Percentiles rank a stretch among this genome's conserved stretches.
phyloP scores from a whole-genome alignment of 192 early-diverging fungal genomes.

The Lobosporangium transversale region DNA sequence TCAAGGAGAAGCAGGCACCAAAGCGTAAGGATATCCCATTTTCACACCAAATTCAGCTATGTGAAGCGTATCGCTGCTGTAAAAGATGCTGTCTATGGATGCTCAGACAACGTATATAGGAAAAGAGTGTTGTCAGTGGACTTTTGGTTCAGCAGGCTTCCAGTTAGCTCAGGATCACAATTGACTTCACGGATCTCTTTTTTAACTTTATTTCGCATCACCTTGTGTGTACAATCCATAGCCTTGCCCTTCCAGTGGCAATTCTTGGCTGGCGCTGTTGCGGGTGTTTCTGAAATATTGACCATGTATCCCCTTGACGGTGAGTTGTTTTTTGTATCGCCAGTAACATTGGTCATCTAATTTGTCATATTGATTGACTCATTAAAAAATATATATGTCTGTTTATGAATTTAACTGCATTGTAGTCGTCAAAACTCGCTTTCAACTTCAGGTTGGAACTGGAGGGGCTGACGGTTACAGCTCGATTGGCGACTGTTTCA shows the following conservation, averaged over 20 bases:
- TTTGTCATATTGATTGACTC: no score
- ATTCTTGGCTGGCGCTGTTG: conserved; percentile 81
- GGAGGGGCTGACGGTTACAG: conserved; percentile 83
- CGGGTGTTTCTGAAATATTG: conserved; percentile 91
- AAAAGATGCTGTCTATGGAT: no score
- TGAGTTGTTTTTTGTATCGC: conserved; percentile 5
- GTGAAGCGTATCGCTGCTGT: no score
- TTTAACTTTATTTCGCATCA: no score
- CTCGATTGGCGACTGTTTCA: conserved; percentile 90
- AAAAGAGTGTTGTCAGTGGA: no score
- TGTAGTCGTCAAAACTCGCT: conserved; percentile 91
- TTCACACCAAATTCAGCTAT: not conserved
- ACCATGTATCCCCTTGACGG: conserved; percentile 92
- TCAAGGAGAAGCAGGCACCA: conserved; percentile 26
- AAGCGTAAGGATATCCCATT: conserved; percentile 37
- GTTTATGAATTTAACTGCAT: not conserved
- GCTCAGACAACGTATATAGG: no score
- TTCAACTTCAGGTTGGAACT: conserved; percentile 96
- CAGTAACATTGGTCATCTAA: not conserved
- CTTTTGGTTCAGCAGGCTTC: no score
- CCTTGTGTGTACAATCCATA: conserved; percentile 13
- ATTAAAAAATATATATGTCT: no score
- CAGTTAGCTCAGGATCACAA: no score
- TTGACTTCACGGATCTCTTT: no score
- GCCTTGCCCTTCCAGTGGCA: conserved; percentile 83